Base-by-base conservation (phyloP, 331 rosid species). In the Malus hybrid region DNA sequence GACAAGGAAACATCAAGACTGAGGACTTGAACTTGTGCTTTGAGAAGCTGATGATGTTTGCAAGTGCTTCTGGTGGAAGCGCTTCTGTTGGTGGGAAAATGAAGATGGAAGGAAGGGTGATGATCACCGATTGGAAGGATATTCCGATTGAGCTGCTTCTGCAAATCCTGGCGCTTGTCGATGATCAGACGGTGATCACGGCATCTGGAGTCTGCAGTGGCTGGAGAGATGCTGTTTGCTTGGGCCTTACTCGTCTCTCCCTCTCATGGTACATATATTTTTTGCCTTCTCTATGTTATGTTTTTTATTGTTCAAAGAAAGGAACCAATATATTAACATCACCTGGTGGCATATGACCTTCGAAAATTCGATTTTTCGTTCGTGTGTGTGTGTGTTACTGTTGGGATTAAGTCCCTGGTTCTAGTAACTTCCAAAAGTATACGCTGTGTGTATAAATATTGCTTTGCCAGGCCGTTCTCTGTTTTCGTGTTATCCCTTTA, bases 131-230 rank as follows among this genome's bases (percentile, higher is more conserved):
- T 72, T 92, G 99, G 99, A 92, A 92, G 80, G 98, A 92, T 77
- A 92, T 95, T 79, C 98, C 99, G 10, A 88, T 88, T 82, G 99
- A 95, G 84, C 99, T 92, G 42, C 79, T 95, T 78, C 28, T 95
- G 87, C 96, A 95, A 70, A 90, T 95, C 57, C 33, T 92, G 69
- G 82, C 93, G 1, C 89, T 89, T 76, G 88, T 81, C 34, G 98
- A 89, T 82, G 91, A 92, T 88, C 91, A 77, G 80, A 83, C 94
- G 3, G 96, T 86, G 73, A 82, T 95, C 81, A 55, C 29, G 61
- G 98, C 91, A 28, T 89, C 93, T 34, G 96, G 91, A 4, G 94
- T 95, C 65, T 95, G 99, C 73, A 90, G 97, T 79, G 98, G 96
- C 3, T 95, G 99, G 99, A 92, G 99, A 85, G 98, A 90, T 78